These are phyloP conservation scores for Clonostachys solani DNA, from an alignment of 2,329 filamentous ascomycete genomes.

Conservation along the genomic window DNA sequence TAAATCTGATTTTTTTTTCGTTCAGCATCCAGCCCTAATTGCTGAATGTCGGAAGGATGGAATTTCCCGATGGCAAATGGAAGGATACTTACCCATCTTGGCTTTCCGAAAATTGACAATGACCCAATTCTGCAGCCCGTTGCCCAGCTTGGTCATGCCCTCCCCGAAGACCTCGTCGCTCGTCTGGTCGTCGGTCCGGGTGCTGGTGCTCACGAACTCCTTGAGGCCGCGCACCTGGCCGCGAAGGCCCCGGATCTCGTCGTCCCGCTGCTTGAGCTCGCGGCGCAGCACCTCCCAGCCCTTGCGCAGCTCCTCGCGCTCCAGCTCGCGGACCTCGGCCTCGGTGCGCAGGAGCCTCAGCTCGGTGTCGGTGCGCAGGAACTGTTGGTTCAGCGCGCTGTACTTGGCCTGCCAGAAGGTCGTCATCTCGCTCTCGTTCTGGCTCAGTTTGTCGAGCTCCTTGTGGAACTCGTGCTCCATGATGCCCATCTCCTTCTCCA, in stretches of 20 bases:
- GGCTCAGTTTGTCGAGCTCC: conserved; percentile 47
- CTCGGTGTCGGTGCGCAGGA: conserved; percentile 46
- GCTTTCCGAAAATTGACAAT: conserved; percentile 64
- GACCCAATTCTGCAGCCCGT: conserved; percentile 71
- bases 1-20: conserved; percentile 23
- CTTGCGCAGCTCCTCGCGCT: conserved; percentile 43
- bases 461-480: conserved; percentile 50
- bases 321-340: conserved; percentile 38
- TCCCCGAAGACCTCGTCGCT: conserved; percentile 66
- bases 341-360: conserved; percentile 45
- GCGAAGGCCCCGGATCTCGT: conserved; percentile 49
- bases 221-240: conserved; percentile 64
- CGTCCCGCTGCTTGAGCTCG: conserved; percentile 45
- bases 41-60: background rate
- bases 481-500: conserved; percentile 45
- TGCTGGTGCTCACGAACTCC: conserved; percentile 66
- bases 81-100: conserved; percentile 42
- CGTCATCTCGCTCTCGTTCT: conserved; percentile 50
- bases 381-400: conserved; percentile 45
- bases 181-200: conserved; percentile 54
- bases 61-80: background rate
- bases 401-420: conserved; percentile 56
- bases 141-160: conserved; percentile 55
- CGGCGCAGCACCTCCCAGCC: conserved; percentile 42
- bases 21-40: background rate